Base-by-base conservation (phyloP, 2,329 filamentous ascomycete species). In the Colletotrichum abscissum region DNA sequence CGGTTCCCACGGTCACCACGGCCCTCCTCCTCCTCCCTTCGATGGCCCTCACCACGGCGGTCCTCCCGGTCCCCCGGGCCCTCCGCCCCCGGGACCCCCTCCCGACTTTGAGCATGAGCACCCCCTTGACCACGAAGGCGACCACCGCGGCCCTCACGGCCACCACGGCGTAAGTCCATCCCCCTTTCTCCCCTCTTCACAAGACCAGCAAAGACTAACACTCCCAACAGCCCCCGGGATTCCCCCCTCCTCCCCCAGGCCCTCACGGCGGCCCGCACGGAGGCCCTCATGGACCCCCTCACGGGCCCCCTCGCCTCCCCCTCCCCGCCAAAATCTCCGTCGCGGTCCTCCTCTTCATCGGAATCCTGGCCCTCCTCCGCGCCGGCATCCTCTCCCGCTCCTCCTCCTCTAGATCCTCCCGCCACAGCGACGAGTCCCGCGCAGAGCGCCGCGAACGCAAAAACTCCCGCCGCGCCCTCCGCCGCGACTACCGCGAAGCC, bases 261-360 rank as follows among this genome's bases (percentile, higher is more conserved):
- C 42, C 42, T 35, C 59, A 62, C 42, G 74, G 63, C 16, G 35
- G 35, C 14, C 35, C 35, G 2, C 35, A 38, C 38, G 38, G 42
- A 49, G 33, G 33, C 33, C 33, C 33, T 5, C 33, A 35, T 12
- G 38, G 42, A n/a, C 42, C 42, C 8, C 42, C 16, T 19, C 42
- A 46, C 42, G 19, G 42, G 5, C 35, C 35, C 42, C 42, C 19
- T 49, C 42, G n/a, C 6, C 55, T 79, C 24, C 66, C 80, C 59
- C 73, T 79, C 30, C 57, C 75, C 56, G 67, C 80, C 16, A 78
- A 76, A 52, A 67, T 81, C 26, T 74, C 76, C 12, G 71, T 74
- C 35, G 24, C 19, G 2, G 69, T 79, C 16, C 66, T 81, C 66
- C 76, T 82, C 70, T 67, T 79, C 59, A 68, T 78, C 62, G 74